Evolutionary conservation across 2,329 filamentous ascomycete species (phyloP), one percentile per base, ranked within the genome.

Genomic region (Colletotrichum sp.): DNA sequence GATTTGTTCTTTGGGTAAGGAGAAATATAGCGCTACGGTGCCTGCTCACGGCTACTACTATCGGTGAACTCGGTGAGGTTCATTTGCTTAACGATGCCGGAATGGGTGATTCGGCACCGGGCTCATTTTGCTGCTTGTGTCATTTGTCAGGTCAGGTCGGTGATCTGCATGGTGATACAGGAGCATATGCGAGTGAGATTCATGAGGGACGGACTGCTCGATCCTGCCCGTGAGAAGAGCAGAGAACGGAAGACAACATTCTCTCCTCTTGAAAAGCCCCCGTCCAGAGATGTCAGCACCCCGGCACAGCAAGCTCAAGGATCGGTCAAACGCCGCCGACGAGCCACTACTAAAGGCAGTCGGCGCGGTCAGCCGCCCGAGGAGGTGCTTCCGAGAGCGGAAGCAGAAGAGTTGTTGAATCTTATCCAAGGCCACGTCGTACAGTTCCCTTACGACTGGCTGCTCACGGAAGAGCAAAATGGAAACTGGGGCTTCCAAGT

Each of bases 401-500:
- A 97, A 78, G 95, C 96, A 2, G 96, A 98, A 82, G 94, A 95
- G 79, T 85, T 98, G 79, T 87, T 98, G 78, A 91, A 92, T 77
- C 87, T 97, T 86, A 91, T 97, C 30, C 96, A 98, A 84, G 97
- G 97, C 2, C 93, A 96, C 82, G 84, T 99, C 68, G 96, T 99
- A 30, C 88, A 95, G 78, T 99, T 97, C 88, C 97, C 97, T 8
- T 98, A 98, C 84, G 95, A 99, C 81, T 99, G 97, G 96, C 91
- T 98, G 70, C 91, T 94, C 80, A 94, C 93, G 71, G 97, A 98
- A 86, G 97, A 98, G 87, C 92, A 93, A 81, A 96, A 95, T 78
- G 95, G 96, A 72, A 98, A 98, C 82, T 99, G 97, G 97, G 91
- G 98, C 77, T 98, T 98, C 86, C 95, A 96, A 82, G 95, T 98